phyloP scores from a whole-genome alignment of 495 filamentous ascomycete genomes.

The Elasticomyces elasticus region DNA sequence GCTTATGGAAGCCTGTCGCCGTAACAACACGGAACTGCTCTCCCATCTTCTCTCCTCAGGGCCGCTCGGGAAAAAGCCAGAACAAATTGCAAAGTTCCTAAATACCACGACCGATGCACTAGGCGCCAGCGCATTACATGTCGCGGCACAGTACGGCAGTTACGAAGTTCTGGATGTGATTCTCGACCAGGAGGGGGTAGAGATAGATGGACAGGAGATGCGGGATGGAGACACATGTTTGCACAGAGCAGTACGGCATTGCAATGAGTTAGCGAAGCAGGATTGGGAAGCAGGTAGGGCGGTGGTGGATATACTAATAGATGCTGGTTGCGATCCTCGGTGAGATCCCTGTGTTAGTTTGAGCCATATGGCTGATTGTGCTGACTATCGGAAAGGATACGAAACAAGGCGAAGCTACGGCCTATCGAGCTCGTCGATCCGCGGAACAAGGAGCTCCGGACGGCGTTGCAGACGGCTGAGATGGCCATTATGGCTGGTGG shows the following conservation, averaged over 20 bases:
- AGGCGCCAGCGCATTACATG: constrained; percentile 79
- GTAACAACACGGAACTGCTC: constrained; percentile 82
- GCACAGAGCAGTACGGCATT: constrained; percentile 76
- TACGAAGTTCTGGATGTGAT: constrained; percentile 87
- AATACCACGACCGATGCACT: constrained; percentile 76
- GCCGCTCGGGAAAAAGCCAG: constrained; percentile 39
- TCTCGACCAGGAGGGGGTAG: constrained; percentile 87
- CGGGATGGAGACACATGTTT: constrained; percentile 81
- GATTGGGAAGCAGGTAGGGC: constrained; percentile 50
- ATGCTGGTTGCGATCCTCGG: constrained; percentile 76
- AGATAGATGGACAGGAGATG: constrained; percentile 80
- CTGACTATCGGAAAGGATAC: constrained; percentile 34
- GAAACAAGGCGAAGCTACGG: constrained; percentile 62
- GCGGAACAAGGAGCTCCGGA: constrained; percentile 56
- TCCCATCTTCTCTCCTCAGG: constrained; percentile 41
- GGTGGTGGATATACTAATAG: constrained; percentile 81
- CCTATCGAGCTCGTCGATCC: constrained; percentile 63
- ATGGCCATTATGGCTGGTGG: constrained; percentile 34
- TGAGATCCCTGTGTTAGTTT: constrained; percentile 21
- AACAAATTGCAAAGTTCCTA: constrained; percentile 56
- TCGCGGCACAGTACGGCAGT: constrained; percentile 76
- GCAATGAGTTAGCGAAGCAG: constrained; percentile 45
- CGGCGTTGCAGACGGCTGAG: constrained; percentile 64
- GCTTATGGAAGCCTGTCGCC: constrained; percentile 84
- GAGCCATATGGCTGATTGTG: not conserved